phyloP scores from a whole-genome alignment of 2,329 filamentous ascomycete genomes.

The Xylaria sp. region DNA sequence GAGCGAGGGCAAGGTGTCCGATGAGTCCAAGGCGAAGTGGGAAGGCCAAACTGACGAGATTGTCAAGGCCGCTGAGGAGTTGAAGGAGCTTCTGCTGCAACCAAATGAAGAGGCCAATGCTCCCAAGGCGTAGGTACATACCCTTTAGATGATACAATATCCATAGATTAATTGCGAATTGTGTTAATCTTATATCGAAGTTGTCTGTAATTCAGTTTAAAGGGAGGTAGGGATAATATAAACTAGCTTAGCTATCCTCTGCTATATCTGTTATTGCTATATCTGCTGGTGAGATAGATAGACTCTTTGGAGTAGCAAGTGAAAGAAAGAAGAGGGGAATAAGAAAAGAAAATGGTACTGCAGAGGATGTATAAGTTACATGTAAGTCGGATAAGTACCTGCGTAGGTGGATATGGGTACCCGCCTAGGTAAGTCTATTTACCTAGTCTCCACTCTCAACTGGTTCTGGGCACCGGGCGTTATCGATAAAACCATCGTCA shows the following conservation, averaged over 20 bases:
- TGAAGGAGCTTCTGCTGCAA: conserved; percentile 44
- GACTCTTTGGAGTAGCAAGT: not conserved
- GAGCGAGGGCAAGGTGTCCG: conserved; percentile 40
- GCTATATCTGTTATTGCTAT: not conserved
- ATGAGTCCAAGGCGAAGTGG: conserved; percentile 42
- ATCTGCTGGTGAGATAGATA: not conserved
- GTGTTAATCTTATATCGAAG: not conserved
- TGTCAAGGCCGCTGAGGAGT: conserved; percentile 42
- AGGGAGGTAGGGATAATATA: not conserved
- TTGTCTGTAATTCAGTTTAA: not conserved
- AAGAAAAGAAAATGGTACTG: too few species aligned
- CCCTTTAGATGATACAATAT: not conserved
- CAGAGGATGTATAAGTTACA: too few species aligned
- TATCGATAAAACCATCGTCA: conserved; percentile 10
- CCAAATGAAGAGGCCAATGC: conserved; percentile 33
- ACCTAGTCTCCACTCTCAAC: too few species aligned
- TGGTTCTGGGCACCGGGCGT: too few species aligned
- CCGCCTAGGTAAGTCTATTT: too few species aligned
- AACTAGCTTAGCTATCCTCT: not conserved
- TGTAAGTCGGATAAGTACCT: too few species aligned
- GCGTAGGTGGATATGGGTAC: too few species aligned
- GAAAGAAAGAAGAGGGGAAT: too few species aligned
- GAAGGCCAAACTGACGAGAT: conserved; percentile 35
- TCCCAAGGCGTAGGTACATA: conserved; percentile 17
- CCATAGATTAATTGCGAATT: not conserved